A percentile compares a stretch with the other conserved stretches of the same genome.
phyloP scores from a whole-genome alignment of 495 filamentous ascomycete genomes.

The Ascobolus immersus region DNA sequence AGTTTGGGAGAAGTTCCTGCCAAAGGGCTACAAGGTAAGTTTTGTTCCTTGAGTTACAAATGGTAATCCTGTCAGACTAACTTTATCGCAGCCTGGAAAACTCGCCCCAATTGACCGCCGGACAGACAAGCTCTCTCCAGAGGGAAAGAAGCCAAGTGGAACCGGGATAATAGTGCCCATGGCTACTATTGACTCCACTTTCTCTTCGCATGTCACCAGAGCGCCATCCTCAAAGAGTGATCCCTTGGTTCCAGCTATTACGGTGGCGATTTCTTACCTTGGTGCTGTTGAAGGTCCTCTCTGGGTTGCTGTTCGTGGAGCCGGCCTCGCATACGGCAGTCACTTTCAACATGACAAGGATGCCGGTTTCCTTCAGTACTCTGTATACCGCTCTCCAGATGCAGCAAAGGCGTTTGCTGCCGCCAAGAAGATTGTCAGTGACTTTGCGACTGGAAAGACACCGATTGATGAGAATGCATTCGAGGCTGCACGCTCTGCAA shows the following conservation, averaged over 20 bases:
- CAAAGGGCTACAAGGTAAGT: conserved; percentile 5
- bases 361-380: conserved; percentile 51
- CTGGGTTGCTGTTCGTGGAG: conserved; percentile 68
- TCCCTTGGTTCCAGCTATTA: conserved; percentile 51
- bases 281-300: conserved; percentile 84
- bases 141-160: conserved; percentile 45
- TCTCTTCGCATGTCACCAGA: conserved; percentile 43
- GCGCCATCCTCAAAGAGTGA: conserved; percentile 53
- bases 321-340: conserved; percentile 72
- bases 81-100: conserved; percentile 1
- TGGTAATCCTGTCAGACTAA: not conserved
- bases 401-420: conserved; percentile 64
- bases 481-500: conserved; percentile 69
- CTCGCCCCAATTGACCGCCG: conserved; percentile 34
- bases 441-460: conserved; percentile 31
- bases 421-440: conserved; percentile 46
- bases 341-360: conserved; percentile 49
- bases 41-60: not conserved
- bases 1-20: conserved; percentile 43
- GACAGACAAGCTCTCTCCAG: conserved; percentile 37
- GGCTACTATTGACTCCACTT: conserved; percentile 81
- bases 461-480: conserved; percentile 57
- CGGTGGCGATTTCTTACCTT: conserved; percentile 73
- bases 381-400: conserved; percentile 71
- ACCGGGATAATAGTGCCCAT: conserved; percentile 65